Percentiles rank a stretch among this genome's conserved stretches.
Evolutionary conservation across 495 filamentous ascomycete genomes (phyloP).

Genomic region (Pseudomonodictys pantanalensis): DNA sequence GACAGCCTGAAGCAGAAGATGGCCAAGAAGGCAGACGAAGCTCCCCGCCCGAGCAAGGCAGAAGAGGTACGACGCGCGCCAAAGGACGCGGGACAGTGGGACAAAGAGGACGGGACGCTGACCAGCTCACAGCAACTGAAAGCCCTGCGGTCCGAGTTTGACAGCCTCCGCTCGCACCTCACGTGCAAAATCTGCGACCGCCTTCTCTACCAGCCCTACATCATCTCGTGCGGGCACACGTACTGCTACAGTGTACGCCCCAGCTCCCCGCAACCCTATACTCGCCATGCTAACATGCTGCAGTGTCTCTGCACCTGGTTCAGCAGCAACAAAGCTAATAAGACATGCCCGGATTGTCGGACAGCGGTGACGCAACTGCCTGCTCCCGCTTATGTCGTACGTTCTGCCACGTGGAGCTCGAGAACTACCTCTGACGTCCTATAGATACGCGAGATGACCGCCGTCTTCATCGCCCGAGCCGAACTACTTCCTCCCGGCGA

Average conservation of each 20-base stretch:
- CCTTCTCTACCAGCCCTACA: constrained; percentile 71
- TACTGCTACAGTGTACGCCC: constrained; percentile 66
- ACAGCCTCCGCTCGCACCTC: constrained; percentile 42
- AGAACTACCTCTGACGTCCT: not conserved
- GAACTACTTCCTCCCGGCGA: constrained; percentile 64
- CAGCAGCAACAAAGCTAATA: constrained; percentile 54
- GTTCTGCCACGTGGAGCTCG: constrained; percentile 13
- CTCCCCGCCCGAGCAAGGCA: constrained; percentile 18
- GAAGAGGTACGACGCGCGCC: constrained; percentile 20
- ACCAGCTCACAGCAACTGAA: constrained; percentile 37
- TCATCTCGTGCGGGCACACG: constrained; percentile 68
- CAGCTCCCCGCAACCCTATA: too few species aligned
- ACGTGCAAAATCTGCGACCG: constrained; percentile 69
- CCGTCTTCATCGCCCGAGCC: constrained; percentile 60
- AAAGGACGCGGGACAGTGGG: not conserved
- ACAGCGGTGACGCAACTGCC: constrained; percentile 57
- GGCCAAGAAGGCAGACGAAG: constrained; percentile 29
- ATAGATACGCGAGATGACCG: constrained; percentile 66
- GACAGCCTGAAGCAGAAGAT: constrained; percentile 33
- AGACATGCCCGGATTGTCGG: constrained; percentile 72
- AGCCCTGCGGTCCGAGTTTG: constrained; percentile 42
- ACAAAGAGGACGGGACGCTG: constrained; percentile 1
- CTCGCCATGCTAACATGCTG: constrained; percentile 24
- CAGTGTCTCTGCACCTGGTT: constrained; percentile 70
- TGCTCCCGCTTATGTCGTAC: constrained; percentile 68